Conservation (phyloP, 805 yeast species). For the Priceomyces castillae region DNA sequence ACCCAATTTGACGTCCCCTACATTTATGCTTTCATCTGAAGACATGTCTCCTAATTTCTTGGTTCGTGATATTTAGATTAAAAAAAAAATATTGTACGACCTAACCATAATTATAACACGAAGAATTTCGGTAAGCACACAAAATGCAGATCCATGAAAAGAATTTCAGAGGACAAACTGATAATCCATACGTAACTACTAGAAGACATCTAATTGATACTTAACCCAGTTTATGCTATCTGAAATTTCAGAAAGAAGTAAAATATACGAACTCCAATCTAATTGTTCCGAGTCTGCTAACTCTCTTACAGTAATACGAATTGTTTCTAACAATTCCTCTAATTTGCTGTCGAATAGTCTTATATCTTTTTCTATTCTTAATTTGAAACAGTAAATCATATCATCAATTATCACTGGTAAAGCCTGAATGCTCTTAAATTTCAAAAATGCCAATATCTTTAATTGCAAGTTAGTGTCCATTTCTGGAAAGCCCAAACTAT, state of each 20-base stretch:
- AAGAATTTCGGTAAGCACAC: neutral
- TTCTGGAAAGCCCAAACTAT: slow-evolving; percentile 5
- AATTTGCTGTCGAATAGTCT: slow-evolving; percentile 4
- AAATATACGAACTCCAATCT: neutral
- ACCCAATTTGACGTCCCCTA: neutral
- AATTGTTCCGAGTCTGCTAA: neutral
- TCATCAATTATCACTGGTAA: slow-evolving; percentile 1
- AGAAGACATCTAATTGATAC: slow-evolving; percentile 1
- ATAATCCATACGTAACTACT: neutral
- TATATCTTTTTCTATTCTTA: slow-evolving; percentile 2
- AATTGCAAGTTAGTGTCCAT: neutral
- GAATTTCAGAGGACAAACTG: too few species aligned
- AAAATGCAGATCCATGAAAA: neutral
- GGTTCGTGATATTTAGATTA: too few species aligned
- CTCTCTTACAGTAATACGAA: neutral
- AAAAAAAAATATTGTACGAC: too few species aligned
- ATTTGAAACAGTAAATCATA: slow-evolving; percentile 1
- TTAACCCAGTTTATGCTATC: neutral
- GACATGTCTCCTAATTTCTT: neutral
- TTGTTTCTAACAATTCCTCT: neutral
- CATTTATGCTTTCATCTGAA: neutral
- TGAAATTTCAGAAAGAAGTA: neutral
- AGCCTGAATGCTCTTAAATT: neutral
- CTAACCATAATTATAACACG: too few species aligned
- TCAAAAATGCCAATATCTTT: neutral